Conservation (phyloP, 2,329 filamentous ascomycete species). For the Chalaropsis ovoidea region DNA sequence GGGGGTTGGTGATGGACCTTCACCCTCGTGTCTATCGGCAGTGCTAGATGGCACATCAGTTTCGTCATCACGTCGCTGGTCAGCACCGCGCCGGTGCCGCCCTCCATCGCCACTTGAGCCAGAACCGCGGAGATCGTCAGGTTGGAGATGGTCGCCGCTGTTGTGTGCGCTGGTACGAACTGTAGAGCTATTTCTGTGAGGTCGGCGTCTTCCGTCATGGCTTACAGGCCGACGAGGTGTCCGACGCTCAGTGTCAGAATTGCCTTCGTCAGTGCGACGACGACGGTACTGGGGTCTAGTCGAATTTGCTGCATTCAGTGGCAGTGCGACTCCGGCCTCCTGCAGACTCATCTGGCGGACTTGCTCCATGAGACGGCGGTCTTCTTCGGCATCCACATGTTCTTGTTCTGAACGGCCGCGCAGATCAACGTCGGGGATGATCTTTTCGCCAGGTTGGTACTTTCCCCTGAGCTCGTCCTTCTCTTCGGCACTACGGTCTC, state of each 20-base stretch:
- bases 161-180: constrained; percentile 24
- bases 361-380: constrained; percentile 59
- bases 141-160: constrained; percentile 33
- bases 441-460: constrained; percentile 72
- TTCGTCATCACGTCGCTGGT: constrained; percentile 10
- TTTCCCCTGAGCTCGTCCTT: constrained; percentile 63
- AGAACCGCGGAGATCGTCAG: constrained; percentile 31
- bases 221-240: constrained; percentile 29
- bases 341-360: constrained; percentile 64
- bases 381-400: constrained; percentile 51
- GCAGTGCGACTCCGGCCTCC: constrained; percentile 46
- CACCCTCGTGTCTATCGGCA: neutral
- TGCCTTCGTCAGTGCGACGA: constrained; percentile 18
- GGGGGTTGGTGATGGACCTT: constrained; percentile 21
- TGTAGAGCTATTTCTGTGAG: constrained; percentile 5
- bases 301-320: constrained; percentile 27
- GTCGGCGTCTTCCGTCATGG: constrained; percentile 26
- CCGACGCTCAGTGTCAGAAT: constrained; percentile 25
- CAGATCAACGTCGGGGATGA: constrained; percentile 53
- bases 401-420: constrained; percentile 43
- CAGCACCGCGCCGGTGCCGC: constrained; percentile 17
- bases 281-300: constrained; percentile 18
- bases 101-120: neutral
- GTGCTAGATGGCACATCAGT: neutral
- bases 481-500: constrained; percentile 59